Evolutionary conservation across 139 green algal species (phyloP).

Genomic region (Chlorella sp.): DNA sequence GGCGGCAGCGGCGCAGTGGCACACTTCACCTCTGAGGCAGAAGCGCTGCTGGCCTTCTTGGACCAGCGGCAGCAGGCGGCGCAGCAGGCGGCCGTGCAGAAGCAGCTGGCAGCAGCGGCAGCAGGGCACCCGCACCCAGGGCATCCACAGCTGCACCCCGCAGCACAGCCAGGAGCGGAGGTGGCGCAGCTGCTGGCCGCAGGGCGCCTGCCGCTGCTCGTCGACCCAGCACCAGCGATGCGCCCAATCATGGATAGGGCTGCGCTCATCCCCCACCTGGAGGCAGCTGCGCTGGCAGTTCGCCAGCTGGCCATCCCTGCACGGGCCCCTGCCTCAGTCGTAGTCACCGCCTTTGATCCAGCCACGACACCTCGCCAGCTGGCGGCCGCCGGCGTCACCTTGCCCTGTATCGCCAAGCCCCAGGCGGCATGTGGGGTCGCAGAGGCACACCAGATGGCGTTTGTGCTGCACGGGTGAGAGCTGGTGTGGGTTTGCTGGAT

Average conservation of each 20-base stretch:
- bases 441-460: conserved; percentile 79
- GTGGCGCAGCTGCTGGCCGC: too few species aligned
- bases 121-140: too few species aligned
- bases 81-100: background rate
- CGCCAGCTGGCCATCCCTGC: conserved; percentile 28
- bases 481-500: background rate
- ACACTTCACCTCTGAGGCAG: background rate
- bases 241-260: conserved; percentile 40
- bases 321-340: conserved; percentile 11
- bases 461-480: conserved; percentile 59
- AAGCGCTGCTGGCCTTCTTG: conserved; percentile 6
- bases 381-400: conserved; percentile 41
- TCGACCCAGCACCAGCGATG: conserved; percentile 38
- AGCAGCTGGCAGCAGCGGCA: too few species aligned
- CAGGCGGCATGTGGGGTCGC: conserved; percentile 73
- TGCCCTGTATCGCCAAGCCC: conserved; percentile 81
- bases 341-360: background rate
- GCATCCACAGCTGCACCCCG: too few species aligned
- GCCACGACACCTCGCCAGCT: background rate
- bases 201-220: background rate
- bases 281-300: conserved; percentile 6
- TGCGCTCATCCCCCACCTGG: conserved; percentile 33
- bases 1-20: conserved; percentile 22
- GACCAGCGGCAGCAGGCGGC: background rate
- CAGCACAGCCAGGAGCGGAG: too few species aligned